Percentiles rank a stretch among this genome's conserved stretches.
These are phyloP conservation scores for Rhynchosporium secalis DNA, from an alignment of 2,329 filamentous ascomycete species.

Conservation along the genomic window DNA sequence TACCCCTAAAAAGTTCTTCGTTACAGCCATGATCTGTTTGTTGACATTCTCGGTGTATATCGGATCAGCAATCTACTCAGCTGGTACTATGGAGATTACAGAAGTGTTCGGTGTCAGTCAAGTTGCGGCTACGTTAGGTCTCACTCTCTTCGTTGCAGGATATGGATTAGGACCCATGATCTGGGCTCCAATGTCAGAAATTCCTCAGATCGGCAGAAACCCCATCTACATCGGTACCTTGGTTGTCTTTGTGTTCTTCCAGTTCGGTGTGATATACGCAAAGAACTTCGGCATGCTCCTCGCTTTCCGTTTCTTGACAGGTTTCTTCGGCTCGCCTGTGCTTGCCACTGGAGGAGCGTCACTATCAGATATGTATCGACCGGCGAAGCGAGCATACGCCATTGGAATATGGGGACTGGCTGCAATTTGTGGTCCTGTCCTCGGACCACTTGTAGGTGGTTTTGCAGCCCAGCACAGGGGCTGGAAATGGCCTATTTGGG, in stretches of 20 bases:
- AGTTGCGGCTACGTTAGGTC: constrained; percentile 54
- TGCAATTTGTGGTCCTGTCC: constrained; percentile 49
- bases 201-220: constrained; percentile 66
- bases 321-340: constrained; percentile 63
- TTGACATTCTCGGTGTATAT: constrained; percentile 61
- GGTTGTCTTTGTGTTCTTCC: constrained; percentile 61
- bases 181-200: constrained; percentile 65
- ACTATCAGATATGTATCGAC: constrained; percentile 48
- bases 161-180: constrained; percentile 64
- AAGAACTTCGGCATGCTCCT: constrained; percentile 54
- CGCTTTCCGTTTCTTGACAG: constrained; percentile 61
- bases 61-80: constrained; percentile 50
- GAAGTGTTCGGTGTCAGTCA: constrained; percentile 53
- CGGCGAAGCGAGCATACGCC: constrained; percentile 57
- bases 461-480: constrained; percentile 56
- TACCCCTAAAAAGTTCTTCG: constrained; percentile 44
- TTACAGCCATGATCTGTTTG: constrained; percentile 50
- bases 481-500: constrained; percentile 60
- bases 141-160: constrained; percentile 62
- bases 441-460: constrained; percentile 61
- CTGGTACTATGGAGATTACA: constrained; percentile 50
- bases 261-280: constrained; percentile 49
- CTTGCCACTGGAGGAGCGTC: constrained; percentile 59
- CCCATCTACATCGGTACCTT: constrained; percentile 67
- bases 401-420: constrained; percentile 59